Conservation (phyloP, 2,329 filamentous ascomycete genomes). For the Xylaria polymorpha region DNA sequence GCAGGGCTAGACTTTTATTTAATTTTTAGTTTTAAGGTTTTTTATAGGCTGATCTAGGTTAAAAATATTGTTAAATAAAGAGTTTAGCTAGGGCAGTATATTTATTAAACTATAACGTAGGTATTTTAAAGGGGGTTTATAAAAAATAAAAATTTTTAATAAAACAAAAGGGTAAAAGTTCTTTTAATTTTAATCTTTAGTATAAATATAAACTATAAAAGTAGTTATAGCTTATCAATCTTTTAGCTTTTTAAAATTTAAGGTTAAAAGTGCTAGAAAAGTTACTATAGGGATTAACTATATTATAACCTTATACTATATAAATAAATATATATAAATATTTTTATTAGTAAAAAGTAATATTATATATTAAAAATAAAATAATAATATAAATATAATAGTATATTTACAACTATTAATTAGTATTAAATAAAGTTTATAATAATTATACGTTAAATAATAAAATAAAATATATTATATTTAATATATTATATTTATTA, state of each 20-base stretch:
- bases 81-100: background rate
- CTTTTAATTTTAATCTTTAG: background rate
- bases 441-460: too few relatives aligned
- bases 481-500: too few relatives aligned
- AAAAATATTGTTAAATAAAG: background rate
- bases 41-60: background rate
- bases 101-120: constrained; percentile 1
- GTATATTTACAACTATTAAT: too few relatives aligned
- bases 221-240: constrained; percentile 1
- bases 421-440: too few relatives aligned
- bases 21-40: background rate
- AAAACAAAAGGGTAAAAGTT: constrained; percentile 1
- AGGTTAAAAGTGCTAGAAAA: background rate
- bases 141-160: background rate
- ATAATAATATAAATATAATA: too few relatives aligned
- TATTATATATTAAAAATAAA: too few relatives aligned
- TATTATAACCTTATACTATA: too few relatives aligned
- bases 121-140: background rate
- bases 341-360: too few relatives aligned
- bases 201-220: background rate
- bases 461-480: too few relatives aligned
- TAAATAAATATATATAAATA: too few relatives aligned
- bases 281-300: constrained; percentile 2
- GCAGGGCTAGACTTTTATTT: background rate
- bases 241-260: background rate